Percentiles rank a stretch among this genome's conserved stretches.
Conservation (phyloP, 148 eudicot species). For the Pharnaceum exiguum region DNA sequence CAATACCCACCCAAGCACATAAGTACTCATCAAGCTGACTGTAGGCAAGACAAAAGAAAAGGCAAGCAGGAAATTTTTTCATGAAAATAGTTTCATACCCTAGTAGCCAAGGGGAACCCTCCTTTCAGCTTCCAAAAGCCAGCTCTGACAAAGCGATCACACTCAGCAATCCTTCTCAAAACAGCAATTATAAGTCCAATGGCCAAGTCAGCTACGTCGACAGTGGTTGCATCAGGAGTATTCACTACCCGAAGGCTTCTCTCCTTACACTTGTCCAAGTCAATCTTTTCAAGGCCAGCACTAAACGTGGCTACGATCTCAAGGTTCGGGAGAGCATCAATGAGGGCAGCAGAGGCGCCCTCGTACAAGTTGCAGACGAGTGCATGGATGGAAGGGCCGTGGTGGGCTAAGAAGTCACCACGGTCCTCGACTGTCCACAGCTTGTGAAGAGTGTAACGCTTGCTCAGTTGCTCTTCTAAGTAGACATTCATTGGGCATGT, state of each 20-base stretch:
- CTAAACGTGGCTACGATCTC: constrained; percentile 56
- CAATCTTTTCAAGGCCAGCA: constrained; percentile 62
- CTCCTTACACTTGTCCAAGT: constrained; percentile 52
- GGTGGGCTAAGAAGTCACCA: constrained; percentile 21
- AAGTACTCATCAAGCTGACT: too few species aligned
- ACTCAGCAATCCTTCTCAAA: constrained; percentile 40
- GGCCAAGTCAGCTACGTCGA: constrained; percentile 70
- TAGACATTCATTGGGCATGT: constrained; percentile 22
- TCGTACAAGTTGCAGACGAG: constrained; percentile 38
- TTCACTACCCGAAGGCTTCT: constrained; percentile 55
- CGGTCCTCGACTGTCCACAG: constrained; percentile 1
- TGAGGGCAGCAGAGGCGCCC: constrained; percentile 43
- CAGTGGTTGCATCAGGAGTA: constrained; percentile 66
- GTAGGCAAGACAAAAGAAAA: neutral
- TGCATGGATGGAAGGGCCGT: constrained; percentile 37
- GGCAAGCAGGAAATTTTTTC: neutral
- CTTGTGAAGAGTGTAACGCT: constrained; percentile 24
- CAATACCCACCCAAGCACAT: neutral
- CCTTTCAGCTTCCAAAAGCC: constrained; percentile 56
- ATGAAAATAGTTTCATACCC: constrained; percentile 29
- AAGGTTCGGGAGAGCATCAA: constrained; percentile 45
- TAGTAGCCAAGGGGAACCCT: constrained; percentile 51
- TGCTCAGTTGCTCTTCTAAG: constrained; percentile 22
- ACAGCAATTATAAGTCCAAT: constrained; percentile 48
- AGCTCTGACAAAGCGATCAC: constrained; percentile 52